Base-by-base conservation (phyloP, 1,284 basidiomycete species). In the Cystobasidiaceae sp. region DNA sequence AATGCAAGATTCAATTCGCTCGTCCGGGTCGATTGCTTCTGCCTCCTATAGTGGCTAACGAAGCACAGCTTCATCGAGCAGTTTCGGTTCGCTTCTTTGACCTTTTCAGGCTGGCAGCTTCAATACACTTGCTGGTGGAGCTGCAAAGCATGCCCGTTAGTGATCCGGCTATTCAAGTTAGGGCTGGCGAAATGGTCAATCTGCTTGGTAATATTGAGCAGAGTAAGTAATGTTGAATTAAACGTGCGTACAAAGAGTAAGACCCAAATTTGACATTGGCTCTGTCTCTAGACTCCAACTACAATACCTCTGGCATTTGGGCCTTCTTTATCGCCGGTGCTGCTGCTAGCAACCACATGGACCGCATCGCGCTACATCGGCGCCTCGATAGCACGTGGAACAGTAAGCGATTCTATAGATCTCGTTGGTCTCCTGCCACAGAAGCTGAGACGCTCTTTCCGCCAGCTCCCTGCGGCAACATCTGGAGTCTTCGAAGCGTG, bases 51-150 rank as follows among this genome's bases (percentile, higher is more conserved):
- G 61, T 64, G 8, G 61, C 61, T 9, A 55, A 51, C 39, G 61
- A 64, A 28, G 21, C 45, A 23, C 52, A 55, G 41, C 9, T 64
- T 23, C 61, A 64, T 39, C 41, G 61, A 25, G 61, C 61, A 30
- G 61, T 64, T 33, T 64, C 61, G 19, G 61, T 64, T 17, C 25
- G 61, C 27, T 64, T 64, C 44, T 64, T 64, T 32, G 61, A 64
- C 43, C 45, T 64, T 13, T 64, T 64, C 51, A 30, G 61, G 19
- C 30, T 64, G 28, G 61, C 51, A 9, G 45, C 61, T 45, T 46
- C 43, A 4, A 64, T 64, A n/a, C 61, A 64, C 33, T 25, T 64
- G 13, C 45, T 64, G 25, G 19, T 34, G n/a, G 61, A 64, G 25
- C 32, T 64, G 25, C 61, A 64, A 32, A 52, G 44, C 13, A 48